Evolutionary conservation across 805 yeast genomes (phyloP), one percentile per base, ranked within the genome.

Genomic region (Naumovozyma baii): DNA sequence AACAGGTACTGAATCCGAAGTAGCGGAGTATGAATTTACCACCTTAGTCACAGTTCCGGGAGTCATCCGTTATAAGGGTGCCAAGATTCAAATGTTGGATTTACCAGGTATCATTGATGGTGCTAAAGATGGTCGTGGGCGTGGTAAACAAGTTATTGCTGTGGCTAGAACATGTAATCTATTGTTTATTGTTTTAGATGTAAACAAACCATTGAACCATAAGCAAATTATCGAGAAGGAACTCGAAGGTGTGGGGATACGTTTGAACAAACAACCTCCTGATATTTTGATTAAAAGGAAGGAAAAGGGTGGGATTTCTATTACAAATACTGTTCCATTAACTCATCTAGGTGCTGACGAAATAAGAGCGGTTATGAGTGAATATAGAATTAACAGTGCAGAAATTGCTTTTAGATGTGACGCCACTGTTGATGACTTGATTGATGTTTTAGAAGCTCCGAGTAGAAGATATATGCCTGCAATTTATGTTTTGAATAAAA

Each of bases 31-130:
- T 59, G 98, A 92, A 64, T 92, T 92, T 69, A 92, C 98, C 19
- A 92, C 98, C 0, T 73, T 92, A 58, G 92, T 96, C 19, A 90
- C 98, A 0, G 97, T 92, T 41, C 97, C 97, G 0, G 97, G 98
- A 64, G 85, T 86, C 33, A 87, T 92, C 57, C 81, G 83, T 64
- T 90, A 86, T 59, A 85, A 88, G 52, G 99, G 99, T 56, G 97
- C 98, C 39, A 90, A 86, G 68, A 81, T 92, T 48, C 99, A 92
- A 68, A 86, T 92, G 94, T 65, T 83, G 54, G 94, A 83, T 73
- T 74, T 83, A 47, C 94, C 94, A 7, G 94, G 94, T 59, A 83
- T 83, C 51, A 83, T 83, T 55, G 92, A 83, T 63, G 94, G 94
- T 64, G 94, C 94, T 46, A 83, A 83, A 49, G 92, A 83, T 55